Conservation (phyloP, 169 alveolate genomes). For the Fabrea salina region DNA sequence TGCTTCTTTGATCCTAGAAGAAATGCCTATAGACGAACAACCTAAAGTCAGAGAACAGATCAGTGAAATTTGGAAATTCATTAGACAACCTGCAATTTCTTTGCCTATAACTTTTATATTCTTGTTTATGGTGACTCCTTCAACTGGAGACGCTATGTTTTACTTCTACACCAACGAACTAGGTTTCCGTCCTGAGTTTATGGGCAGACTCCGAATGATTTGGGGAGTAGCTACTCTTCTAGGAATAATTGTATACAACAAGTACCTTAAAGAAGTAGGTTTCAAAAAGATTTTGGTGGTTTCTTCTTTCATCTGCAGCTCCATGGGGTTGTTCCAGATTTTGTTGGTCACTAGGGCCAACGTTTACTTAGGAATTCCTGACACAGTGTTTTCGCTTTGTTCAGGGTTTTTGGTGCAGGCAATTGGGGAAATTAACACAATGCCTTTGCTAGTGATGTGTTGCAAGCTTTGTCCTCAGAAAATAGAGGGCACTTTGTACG, state of each 20-base stretch:
- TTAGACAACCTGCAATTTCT: slow-evolving; percentile 83
- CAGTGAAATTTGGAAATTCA: slow-evolving; percentile 71
- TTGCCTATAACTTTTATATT: slow-evolving; percentile 90
- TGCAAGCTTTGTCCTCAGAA: slow-evolving; percentile 94
- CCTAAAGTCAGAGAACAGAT: slow-evolving; percentile 67
- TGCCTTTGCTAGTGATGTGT: slow-evolving; percentile 93
- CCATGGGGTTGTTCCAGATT: slow-evolving; percentile 76
- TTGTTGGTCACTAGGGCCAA: slow-evolving; percentile 85
- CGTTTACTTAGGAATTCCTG: slow-evolving; percentile 84
- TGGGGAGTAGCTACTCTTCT: slow-evolving; percentile 90
- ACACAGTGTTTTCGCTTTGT: slow-evolving; percentile 86
- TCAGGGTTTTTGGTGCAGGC: slow-evolving; percentile 91
- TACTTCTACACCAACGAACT: slow-evolving; percentile 91
- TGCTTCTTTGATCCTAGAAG: slow-evolving; percentile 82
- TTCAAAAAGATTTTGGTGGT: slow-evolving; percentile 85
- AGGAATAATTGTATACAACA: slow-evolving; percentile 87
- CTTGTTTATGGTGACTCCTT: slow-evolving; percentile 75
- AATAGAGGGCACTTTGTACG: slow-evolving; percentile 95
- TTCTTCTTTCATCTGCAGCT: slow-evolving; percentile 85
- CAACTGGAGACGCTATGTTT: slow-evolving; percentile 92
- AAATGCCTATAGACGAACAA: slow-evolving; percentile 57
- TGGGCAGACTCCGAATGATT: slow-evolving; percentile 92
- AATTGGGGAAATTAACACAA: slow-evolving; percentile 73
- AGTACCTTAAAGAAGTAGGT: slow-evolving; percentile 78
- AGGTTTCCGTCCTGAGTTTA: slow-evolving; percentile 90